Evolutionary conservation across 129 eudicot species (phyloP), one percentile per base, ranked within the genome.

Genomic region (Deinandra increscens): DNA sequence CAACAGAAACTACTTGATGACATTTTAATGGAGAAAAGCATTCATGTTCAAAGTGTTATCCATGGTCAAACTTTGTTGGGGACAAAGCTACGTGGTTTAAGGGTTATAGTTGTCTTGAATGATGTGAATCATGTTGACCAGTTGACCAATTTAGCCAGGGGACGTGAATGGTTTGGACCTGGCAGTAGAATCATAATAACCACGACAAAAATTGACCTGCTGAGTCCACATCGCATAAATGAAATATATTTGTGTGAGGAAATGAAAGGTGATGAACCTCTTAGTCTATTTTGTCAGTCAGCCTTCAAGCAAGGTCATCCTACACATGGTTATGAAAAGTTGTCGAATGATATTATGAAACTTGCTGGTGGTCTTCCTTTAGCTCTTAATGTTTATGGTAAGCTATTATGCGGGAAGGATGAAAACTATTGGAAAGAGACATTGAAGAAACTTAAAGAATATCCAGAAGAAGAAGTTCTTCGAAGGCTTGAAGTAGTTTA

Each of bases 121-220:
- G 64, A 59, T 59, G 41, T 59, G 6, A 59, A 18, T 37, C 38
- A 34, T n/a, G 15, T 20, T 19, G 75, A 71, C 43, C 75, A 71
- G 33, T 71, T 71, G 4, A 71, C 10, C 9, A 29, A 39, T 58
- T 58, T 71, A n/a, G 56, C 68, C 58, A 68, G 75, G 23, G 68
- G 29, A 29, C 56, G 15, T 58, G 68, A 51, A 68, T 68, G 73
- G 73, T 68, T 68, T 68, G 73, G 73, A 12, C 37, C 46, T 0
- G 73, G 73, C 13, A 50, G 17, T 18, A 19, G 63, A 68, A 68
- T 68, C 60, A 68, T 68, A 33, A 13, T 12, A 33, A 59, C 64
- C 2, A 59, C 64, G 14, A 59, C 64, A 31, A n/a, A 59, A 0
- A 0, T 1, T 4, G 42, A 59, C 5, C 14, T 59, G 43, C 5